Conservation (phyloP, 108 stramenopile species). For the Skeletonema menzelii region DNA sequence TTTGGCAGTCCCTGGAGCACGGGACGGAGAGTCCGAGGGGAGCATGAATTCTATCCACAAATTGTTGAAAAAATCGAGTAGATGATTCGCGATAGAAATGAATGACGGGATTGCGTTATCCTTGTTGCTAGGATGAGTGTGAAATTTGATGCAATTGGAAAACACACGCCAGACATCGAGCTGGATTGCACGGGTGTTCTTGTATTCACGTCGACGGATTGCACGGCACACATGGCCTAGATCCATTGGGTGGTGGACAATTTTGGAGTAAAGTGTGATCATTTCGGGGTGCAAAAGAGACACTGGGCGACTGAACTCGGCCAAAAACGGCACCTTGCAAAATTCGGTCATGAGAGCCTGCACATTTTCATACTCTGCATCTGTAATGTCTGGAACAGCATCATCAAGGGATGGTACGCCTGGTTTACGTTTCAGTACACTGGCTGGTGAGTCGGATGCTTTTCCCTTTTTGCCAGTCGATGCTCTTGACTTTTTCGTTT, state of each 20-base stretch:
- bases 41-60: slow-evolving; percentile 87
- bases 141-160: slow-evolving; percentile 84
- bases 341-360: slow-evolving; percentile 77
- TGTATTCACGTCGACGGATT: slow-evolving; percentile 74
- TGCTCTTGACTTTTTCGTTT: slow-evolving; percentile 21
- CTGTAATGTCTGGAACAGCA: slow-evolving; percentile 60
- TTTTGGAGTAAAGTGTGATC: slow-evolving; percentile 70
- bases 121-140: slow-evolving; percentile 78
- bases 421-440: slow-evolving; percentile 19
- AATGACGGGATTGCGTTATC: slow-evolving; percentile 83
- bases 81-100: slow-evolving; percentile 78
- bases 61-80: slow-evolving; percentile 84
- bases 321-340: slow-evolving; percentile 84
- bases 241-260: slow-evolving; percentile 85
- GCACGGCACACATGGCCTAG: slow-evolving; percentile 78
- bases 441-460: not conserved
- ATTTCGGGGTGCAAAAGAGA: slow-evolving; percentile 87
- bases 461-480: slow-evolving; percentile 24
- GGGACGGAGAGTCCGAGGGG: slow-evolving; percentile 65
- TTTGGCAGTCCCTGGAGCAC: slow-evolving; percentile 38
- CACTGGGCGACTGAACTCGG: slow-evolving; percentile 88
- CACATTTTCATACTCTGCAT: slow-evolving; percentile 73
- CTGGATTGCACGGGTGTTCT: slow-evolving; percentile 66
- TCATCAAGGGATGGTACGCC: slow-evolving; percentile 64
- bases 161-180: slow-evolving; percentile 91